Conservation (phyloP, 768 basidiomycete species). For the Leucocoprinus sp. region DNA sequence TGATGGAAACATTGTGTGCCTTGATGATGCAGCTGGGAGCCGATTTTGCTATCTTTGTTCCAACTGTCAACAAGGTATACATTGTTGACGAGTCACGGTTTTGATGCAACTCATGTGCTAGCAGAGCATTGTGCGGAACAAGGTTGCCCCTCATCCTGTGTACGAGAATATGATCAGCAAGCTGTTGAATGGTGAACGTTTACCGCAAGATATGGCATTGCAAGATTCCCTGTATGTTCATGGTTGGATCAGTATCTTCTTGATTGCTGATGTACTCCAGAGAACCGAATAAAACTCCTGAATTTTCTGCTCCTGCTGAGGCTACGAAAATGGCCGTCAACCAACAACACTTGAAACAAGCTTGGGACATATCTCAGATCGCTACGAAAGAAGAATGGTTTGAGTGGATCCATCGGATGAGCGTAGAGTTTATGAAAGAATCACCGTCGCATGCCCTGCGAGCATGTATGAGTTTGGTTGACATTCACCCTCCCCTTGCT, state of each 20-base stretch:
- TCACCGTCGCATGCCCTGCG: slow-evolving; percentile 97
- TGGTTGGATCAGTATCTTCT: neutral
- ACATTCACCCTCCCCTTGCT: slow-evolving; percentile 84
- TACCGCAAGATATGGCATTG: slow-evolving; percentile 78
- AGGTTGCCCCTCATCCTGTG: slow-evolving; percentile 62
- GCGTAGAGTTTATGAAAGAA: slow-evolving; percentile 96
- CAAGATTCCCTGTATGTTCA: slow-evolving; percentile 54
- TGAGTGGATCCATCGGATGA: slow-evolving; percentile 90
- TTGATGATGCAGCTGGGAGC: slow-evolving; percentile 89
- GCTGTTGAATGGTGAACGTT: slow-evolving; percentile 82
- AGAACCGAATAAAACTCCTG: slow-evolving; percentile 55
- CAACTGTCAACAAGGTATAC: slow-evolving; percentile 87
- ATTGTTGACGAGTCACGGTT: neutral
- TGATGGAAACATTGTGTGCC: slow-evolving; percentile 91
- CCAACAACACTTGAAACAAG: slow-evolving; percentile 93
- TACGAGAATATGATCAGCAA: slow-evolving; percentile 88
- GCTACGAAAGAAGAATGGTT: slow-evolving; percentile 82
- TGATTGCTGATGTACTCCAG: slow-evolving; percentile 30
- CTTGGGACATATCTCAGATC: slow-evolving; percentile 84
- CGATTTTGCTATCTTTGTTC: slow-evolving; percentile 96
- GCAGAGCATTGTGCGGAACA: slow-evolving; percentile 69
- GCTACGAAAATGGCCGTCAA: slow-evolving; percentile 88
- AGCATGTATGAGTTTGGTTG: slow-evolving; percentile 90
- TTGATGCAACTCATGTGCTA: neutral
- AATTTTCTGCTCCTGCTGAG: slow-evolving; percentile 79